These are phyloP conservation scores for Rhynchosporium secalis DNA, from an alignment of 2,329 filamentous ascomycete species.

Conservation along the genomic window DNA sequence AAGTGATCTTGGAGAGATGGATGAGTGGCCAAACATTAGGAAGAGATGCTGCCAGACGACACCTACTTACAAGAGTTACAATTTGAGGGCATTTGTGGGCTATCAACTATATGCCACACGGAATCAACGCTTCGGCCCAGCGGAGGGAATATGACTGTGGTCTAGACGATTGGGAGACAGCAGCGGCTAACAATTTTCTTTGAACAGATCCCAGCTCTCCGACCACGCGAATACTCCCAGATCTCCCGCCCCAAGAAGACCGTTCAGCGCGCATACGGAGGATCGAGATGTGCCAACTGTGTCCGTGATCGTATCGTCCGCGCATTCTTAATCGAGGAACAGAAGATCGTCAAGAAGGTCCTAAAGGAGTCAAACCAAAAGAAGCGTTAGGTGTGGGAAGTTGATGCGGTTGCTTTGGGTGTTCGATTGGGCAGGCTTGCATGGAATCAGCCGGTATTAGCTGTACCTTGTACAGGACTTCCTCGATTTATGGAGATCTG, in stretches of 20 bases:
- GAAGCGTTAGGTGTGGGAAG: constrained; percentile 38
- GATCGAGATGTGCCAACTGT: constrained; percentile 97
- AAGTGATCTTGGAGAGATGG: neutral
- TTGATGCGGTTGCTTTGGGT: constrained; percentile 39
- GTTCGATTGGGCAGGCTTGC: constrained; percentile 39
- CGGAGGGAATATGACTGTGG: no score
- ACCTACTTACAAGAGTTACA: neutral
- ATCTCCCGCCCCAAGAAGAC: constrained; percentile 99
- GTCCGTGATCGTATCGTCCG: constrained; percentile 97
- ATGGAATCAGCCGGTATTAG: constrained; percentile 39
- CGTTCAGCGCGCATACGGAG: constrained; percentile 96
- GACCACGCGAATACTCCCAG: constrained; percentile 94
- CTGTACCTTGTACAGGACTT: constrained; percentile 40
- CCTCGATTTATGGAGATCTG: constrained; percentile 35
- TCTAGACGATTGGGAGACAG: neutral
- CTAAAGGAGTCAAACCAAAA: constrained; percentile 93
- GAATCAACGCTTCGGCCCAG: neutral
- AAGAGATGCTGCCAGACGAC: neutral
- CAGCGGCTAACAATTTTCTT: constrained; percentile 37
- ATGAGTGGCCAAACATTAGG: neutral
- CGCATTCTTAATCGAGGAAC: constrained; percentile 99
- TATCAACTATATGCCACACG: neutral
- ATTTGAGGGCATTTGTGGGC: neutral
- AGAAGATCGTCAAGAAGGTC: constrained; percentile 99
- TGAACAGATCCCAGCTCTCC: constrained; percentile 84